Evolutionary conservation across 805 yeast genomes (phyloP).

Genomic region (Candida coleopterorum): DNA sequence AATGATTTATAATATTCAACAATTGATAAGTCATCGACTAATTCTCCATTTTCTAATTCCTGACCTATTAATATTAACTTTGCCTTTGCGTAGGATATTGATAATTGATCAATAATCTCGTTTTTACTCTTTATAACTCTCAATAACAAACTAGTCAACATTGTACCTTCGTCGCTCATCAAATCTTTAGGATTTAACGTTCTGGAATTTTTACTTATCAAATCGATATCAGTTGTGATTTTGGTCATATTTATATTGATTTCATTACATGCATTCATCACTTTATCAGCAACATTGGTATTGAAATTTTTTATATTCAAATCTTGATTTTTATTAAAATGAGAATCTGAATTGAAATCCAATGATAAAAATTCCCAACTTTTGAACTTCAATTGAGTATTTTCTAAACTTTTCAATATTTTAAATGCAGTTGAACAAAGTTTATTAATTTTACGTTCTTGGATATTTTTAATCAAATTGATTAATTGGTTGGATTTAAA

Average conservation of each 20-base stretch:
- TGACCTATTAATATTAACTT: slow-evolving; percentile 61
- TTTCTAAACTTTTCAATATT: slow-evolving; percentile 47
- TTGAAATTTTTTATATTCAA: slow-evolving; percentile 35
- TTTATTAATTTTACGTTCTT: slow-evolving; percentile 41
- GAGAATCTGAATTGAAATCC: slow-evolving; percentile 42
- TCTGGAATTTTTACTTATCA: slow-evolving; percentile 39
- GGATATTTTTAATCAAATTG: slow-evolving; percentile 34
- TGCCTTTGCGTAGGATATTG: slow-evolving; percentile 60
- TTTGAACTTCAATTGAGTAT: slow-evolving; percentile 40
- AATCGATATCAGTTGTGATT: slow-evolving; percentile 43
- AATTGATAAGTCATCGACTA: slow-evolving; percentile 20
- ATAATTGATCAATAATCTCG: slow-evolving; percentile 46
- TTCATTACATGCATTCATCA: slow-evolving; percentile 46
- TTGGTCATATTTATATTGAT: slow-evolving; percentile 37
- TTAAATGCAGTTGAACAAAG: slow-evolving; percentile 46
- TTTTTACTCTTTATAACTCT: slow-evolving; percentile 47
- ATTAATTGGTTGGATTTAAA: slow-evolving; percentile 37
- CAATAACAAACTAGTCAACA: slow-evolving; percentile 40
- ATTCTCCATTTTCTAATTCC: slow-evolving; percentile 38
- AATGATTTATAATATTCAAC: slow-evolving; percentile 50
- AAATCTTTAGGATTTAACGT: slow-evolving; percentile 41
- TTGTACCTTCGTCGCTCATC: slow-evolving; percentile 50
- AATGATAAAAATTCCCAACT: slow-evolving; percentile 55
- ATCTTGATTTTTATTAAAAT: slow-evolving; percentile 22
- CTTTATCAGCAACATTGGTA: slow-evolving; percentile 50